phyloP scores from a whole-genome alignment of 2,329 filamentous ascomycete species.

The Anisogramma anomala region DNA sequence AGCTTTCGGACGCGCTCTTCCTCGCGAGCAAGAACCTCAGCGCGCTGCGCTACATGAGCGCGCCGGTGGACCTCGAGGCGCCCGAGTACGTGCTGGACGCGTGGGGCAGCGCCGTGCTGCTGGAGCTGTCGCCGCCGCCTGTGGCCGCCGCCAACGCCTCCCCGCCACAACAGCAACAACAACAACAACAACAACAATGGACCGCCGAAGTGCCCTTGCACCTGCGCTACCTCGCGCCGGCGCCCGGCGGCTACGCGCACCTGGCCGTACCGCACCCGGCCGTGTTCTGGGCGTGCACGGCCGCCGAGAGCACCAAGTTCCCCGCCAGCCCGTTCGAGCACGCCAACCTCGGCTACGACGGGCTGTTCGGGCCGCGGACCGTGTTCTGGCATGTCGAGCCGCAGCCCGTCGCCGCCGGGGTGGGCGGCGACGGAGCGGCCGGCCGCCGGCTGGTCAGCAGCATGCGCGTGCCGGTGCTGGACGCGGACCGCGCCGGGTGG shows the following conservation, averaged over 20 bases:
- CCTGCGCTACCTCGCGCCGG: conserved; percentile 65
- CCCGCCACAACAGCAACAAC: conserved; percentile 20
- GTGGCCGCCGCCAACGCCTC: conserved; percentile 35
- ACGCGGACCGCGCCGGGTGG: conserved; percentile 36
- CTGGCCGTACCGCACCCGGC: conserved; percentile 65
- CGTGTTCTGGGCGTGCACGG: conserved; percentile 82
- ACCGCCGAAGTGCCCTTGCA: conserved; percentile 69
- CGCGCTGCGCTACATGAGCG: conserved; percentile 53
- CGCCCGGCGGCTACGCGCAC: conserved; percentile 38
- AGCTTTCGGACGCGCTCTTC: conserved; percentile 66
- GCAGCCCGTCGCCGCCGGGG: too few species aligned
- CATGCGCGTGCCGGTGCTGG: conserved; percentile 55
- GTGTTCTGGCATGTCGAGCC: conserved; percentile 72
- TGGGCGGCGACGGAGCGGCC: conserved; percentile 3
- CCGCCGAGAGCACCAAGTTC: conserved; percentile 55
- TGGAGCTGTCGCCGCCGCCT: conserved; percentile 61
- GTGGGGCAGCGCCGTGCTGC: conserved; percentile 71
- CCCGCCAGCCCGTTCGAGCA: conserved; percentile 74
- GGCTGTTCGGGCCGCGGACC: conserved; percentile 62
- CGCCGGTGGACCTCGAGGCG: conserved; percentile 80
- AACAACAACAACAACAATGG: conserved; percentile 35
- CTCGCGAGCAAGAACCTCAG: conserved; percentile 68
- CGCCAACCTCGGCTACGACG: conserved; percentile 74
- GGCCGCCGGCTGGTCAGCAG: conserved; percentile 36
- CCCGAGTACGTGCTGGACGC: conserved; percentile 64